A percentile compares a stretch with the other conserved stretches of the same genome.
These are phyloP conservation scores for Rubroshorea leprosula DNA, from an alignment of 345 rosid genomes.

Conservation along the genomic window DNA sequence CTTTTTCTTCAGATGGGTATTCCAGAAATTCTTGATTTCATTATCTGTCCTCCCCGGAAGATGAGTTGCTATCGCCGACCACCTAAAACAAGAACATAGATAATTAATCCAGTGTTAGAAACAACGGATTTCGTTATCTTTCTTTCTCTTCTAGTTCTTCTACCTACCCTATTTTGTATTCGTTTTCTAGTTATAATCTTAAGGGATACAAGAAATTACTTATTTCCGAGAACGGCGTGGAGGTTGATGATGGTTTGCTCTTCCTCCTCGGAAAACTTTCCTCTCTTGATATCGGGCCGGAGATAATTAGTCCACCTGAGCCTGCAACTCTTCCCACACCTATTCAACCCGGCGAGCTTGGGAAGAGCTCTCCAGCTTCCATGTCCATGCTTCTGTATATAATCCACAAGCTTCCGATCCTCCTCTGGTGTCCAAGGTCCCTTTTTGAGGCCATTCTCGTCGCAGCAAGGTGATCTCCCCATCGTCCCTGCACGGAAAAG, in stretches of 20 bases:
- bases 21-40: conserved; percentile 79
- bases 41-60: conserved; percentile 77
- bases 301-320: conserved; percentile 77
- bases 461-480: conserved; percentile 38
- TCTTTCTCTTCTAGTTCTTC: too few relatives aligned
- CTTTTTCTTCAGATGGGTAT: conserved; percentile 76
- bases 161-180: too few relatives aligned
- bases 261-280: conserved; percentile 67
- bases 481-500: conserved; percentile 31
- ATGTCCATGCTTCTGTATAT: conserved; percentile 52
- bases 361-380: conserved; percentile 87
- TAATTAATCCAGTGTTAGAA: neutral
- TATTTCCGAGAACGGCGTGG: conserved; percentile 68
- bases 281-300: conserved; percentile 75
- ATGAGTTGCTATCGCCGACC: conserved; percentile 75
- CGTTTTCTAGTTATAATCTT: too few relatives aligned
- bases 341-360: conserved; percentile 57
- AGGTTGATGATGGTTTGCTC: conserved; percentile 62
- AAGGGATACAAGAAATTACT: conserved; percentile 28
- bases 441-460: conserved; percentile 52
- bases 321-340: conserved; percentile 85
- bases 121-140: neutral
- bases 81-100: conserved; percentile 28
- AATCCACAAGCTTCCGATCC: conserved; percentile 45
- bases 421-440: conserved; percentile 86